Evolutionary conservation across 2,329 filamentous ascomycete species (phyloP).

Genomic region (Aspergillus eucalypticola): DNA sequence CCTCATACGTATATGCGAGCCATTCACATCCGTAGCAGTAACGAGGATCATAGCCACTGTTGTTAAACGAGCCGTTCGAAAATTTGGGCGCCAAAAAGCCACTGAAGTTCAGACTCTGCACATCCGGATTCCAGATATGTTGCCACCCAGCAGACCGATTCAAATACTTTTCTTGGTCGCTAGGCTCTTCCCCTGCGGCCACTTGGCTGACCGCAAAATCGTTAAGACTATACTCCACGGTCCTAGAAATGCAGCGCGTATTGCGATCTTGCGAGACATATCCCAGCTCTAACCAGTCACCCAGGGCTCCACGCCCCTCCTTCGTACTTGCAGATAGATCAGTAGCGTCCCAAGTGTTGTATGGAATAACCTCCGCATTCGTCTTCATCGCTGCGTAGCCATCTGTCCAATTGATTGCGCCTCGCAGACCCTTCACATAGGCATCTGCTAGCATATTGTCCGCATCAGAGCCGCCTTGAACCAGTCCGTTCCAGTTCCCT

Average conservation of each 20-base stretch:
- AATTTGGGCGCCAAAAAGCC: slow-evolving; percentile 58
- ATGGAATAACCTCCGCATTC: slow-evolving; percentile 65
- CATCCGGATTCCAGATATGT: slow-evolving; percentile 66
- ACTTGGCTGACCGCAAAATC: slow-evolving; percentile 64
- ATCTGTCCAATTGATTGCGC: slow-evolving; percentile 64
- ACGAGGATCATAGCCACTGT: slow-evolving; percentile 49
- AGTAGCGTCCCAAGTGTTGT: slow-evolving; percentile 58
- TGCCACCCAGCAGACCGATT: slow-evolving; percentile 68
- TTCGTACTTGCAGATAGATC: slow-evolving; percentile 63
- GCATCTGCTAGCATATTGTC: slow-evolving; percentile 74
- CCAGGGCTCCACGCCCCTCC: slow-evolving; percentile 67
- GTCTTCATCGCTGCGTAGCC: slow-evolving; percentile 65
- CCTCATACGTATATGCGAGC: slow-evolving; percentile 62
- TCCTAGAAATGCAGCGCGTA: slow-evolving; percentile 63
- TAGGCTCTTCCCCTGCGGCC: slow-evolving; percentile 51
- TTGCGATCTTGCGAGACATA: slow-evolving; percentile 63
- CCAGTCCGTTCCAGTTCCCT: slow-evolving; percentile 64
- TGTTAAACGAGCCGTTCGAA: slow-evolving; percentile 50
- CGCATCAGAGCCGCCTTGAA: slow-evolving; percentile 68
- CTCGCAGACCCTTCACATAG: slow-evolving; percentile 67
- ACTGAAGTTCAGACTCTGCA: slow-evolving; percentile 59
- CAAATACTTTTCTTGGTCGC: slow-evolving; percentile 56
- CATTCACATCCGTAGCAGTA: slow-evolving; percentile 67
- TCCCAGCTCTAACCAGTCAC: slow-evolving; percentile 66
- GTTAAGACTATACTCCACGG: slow-evolving; percentile 67